phyloP scores from a whole-genome alignment of 192 early-diverging fungal species.

The Entomortierella parvispora region DNA sequence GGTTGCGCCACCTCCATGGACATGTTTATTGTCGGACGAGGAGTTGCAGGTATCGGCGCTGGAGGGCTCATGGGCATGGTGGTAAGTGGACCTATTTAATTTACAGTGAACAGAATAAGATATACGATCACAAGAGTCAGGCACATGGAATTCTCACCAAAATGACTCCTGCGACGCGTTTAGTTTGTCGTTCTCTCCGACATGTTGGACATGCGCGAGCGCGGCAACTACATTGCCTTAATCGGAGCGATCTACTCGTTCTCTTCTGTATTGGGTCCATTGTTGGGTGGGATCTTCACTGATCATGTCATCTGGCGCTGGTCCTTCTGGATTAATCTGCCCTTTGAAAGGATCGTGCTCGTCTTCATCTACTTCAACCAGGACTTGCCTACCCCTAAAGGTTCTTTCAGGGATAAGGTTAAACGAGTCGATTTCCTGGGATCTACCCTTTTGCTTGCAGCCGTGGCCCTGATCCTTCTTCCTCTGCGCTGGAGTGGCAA shows the following conservation, averaged over 20 bases:
- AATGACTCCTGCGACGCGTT: no score
- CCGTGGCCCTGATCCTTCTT: slow-evolving; percentile 65
- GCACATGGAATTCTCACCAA: no score
- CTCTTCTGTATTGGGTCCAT: slow-evolving; percentile 62
- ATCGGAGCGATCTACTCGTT: slow-evolving; percentile 58
- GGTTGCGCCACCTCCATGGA: slow-evolving; percentile 58
- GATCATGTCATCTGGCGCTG: slow-evolving; percentile 52
- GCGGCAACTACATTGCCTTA: slow-evolving; percentile 60
- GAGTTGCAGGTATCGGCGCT: slow-evolving; percentile 61
- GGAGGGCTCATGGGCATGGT: slow-evolving; percentile 49
- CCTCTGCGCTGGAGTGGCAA: slow-evolving; percentile 72
- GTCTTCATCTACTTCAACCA: slow-evolving; percentile 62
- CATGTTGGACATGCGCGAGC: slow-evolving; percentile 63
- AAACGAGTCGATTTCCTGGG: slow-evolving; percentile 73
- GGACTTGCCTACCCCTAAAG: slow-evolving; percentile 58
- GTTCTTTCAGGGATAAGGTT: slow-evolving; percentile 59
- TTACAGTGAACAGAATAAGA: no score
- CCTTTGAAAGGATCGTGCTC: slow-evolving; percentile 70
- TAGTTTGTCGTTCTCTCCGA: slow-evolving; percentile 64
- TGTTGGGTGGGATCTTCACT: slow-evolving; percentile 66
- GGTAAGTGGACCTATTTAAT: no score
- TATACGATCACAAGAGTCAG: no score
- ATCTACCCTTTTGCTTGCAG: slow-evolving; percentile 57
- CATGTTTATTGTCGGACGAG: slow-evolving; percentile 64
- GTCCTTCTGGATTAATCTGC: slow-evolving; percentile 87